Conservation (phyloP, 208 protist species). For the Vickermania spadyakhi region DNA sequence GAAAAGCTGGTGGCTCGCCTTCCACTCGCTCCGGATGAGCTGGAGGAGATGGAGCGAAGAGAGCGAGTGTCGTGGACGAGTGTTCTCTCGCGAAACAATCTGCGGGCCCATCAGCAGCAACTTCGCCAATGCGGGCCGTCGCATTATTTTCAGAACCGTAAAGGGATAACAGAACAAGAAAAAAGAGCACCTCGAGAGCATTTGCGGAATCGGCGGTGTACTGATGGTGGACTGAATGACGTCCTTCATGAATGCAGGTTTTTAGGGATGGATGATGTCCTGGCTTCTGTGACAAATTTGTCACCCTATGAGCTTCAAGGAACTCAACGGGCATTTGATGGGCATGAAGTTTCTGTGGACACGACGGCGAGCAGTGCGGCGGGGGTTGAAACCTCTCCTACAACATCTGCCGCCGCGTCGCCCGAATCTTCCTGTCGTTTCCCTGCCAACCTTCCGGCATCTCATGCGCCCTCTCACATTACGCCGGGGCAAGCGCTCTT, state of each 20-base stretch:
- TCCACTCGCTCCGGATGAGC: neutral
- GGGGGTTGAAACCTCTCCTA: neutral
- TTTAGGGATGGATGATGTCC: slow-evolving; percentile 27
- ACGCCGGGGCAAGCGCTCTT: slow-evolving; percentile 7
- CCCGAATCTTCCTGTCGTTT: neutral
- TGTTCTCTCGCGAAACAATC: neutral
- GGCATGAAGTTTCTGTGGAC: neutral
- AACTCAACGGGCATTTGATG: neutral
- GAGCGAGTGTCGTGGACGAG: neutral
- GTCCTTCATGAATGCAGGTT: slow-evolving; percentile 31
- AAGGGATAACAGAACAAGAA: neutral
- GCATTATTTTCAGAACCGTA: neutral
- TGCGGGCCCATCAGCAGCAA: neutral
- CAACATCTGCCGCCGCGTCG: neutral
- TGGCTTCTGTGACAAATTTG: slow-evolving; percentile 21
- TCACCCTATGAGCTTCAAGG: slow-evolving; percentile 15
- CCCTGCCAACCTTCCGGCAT: neutral
- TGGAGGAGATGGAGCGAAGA: neutral
- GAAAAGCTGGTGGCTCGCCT: neutral
- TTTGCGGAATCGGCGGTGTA: neutral
- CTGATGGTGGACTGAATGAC: slow-evolving; percentile 14
- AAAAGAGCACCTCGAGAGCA: neutral
- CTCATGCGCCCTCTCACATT: neutral
- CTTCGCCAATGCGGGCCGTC: neutral
- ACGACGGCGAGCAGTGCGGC: neutral